Conservation (phyloP, 2,329 filamentous ascomycete genomes). For the Xylariaceae sp. region DNA sequence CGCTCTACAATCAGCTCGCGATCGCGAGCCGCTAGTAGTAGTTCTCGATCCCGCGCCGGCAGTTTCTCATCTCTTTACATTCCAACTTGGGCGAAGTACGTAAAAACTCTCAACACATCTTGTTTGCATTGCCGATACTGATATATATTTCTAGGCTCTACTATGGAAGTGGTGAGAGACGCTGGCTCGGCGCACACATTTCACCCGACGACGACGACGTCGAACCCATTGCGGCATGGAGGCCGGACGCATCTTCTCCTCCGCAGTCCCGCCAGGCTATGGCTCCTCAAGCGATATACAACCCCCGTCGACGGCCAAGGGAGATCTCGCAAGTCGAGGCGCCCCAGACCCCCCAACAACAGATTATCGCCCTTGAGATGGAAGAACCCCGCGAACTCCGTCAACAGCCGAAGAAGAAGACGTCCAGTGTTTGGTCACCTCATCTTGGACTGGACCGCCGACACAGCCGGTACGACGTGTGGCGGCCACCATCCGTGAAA, state of each 20-base stretch:
- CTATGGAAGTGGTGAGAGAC: conserved; percentile 62
- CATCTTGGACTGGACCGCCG: conserved; percentile 63
- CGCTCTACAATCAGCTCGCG: conserved; percentile 49
- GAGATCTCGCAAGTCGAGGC: conserved; percentile 11
- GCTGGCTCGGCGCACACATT: conserved; percentile 44
- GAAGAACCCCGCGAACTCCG: conserved; percentile 29
- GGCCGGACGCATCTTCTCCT: conserved; percentile 43
- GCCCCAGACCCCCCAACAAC: too few relatives aligned
- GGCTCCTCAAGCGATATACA: conserved; percentile 12
- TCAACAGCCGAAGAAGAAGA: conserved; percentile 40
- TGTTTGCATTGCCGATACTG: not conserved
- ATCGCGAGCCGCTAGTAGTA: conserved; percentile 38
- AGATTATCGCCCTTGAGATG: too few relatives aligned
- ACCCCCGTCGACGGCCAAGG: conserved; percentile 30
- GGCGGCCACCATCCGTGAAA: conserved; percentile 67
- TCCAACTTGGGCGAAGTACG: conserved; percentile 51
- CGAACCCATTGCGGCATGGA: conserved; percentile 41
- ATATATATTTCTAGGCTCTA: conserved; percentile 49
- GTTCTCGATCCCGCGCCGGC: conserved; percentile 39
- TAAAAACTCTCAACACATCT: not conserved
- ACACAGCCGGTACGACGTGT: conserved; percentile 55
- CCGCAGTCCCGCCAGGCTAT: conserved; percentile 41
- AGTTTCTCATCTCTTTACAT: conserved; percentile 43
- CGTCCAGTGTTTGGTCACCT: conserved; percentile 65
- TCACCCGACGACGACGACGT: conserved; percentile 45